These are phyloP conservation scores for Lichtheimia hyalospora DNA, from an alignment of 371 early-diverging fungal species.

Conservation along the genomic window DNA sequence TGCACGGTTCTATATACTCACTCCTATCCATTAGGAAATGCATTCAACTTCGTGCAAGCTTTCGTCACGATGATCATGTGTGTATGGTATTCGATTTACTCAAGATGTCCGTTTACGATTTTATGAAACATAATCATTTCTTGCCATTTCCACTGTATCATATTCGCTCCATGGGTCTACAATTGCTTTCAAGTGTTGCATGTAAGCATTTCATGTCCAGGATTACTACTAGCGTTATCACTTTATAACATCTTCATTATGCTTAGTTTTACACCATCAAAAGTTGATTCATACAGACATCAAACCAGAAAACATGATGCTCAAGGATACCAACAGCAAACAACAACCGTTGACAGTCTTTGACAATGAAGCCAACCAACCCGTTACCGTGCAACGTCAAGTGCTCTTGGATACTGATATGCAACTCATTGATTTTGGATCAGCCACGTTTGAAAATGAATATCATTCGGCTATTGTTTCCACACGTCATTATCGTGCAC, in stretches of 20 bases:
- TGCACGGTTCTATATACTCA: not conserved
- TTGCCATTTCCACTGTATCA: conserved; percentile 84
- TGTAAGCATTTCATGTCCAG: no score
- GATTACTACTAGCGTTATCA: no score
- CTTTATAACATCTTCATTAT: no score
- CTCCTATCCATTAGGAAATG: conserved; percentile 46
- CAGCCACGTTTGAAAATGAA: conserved; percentile 92
- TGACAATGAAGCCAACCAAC: no score
- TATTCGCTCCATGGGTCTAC: conserved; percentile 80
- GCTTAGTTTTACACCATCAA: conserved; percentile 81
- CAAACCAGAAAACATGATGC: conserved; percentile 88
- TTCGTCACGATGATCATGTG: conserved; percentile 89
- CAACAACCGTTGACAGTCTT: conserved; percentile 15
- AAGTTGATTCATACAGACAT: conserved; percentile 85
- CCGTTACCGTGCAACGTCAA: conserved; percentile 14
- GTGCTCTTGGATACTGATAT: conserved; percentile 75
- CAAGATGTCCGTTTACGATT: conserved; percentile 89
- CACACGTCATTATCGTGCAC: conserved; percentile 96
- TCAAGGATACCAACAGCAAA: conserved; percentile 4
- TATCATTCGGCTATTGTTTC: conserved; percentile 88
- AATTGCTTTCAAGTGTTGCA: conserved; percentile 73
- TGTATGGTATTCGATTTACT: conserved; percentile 97
- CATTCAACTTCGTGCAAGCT: conserved; percentile 78
- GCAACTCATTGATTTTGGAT: conserved; percentile 94
- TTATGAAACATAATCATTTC: conserved; percentile 88